A percentile compares a stretch with the other conserved stretches of the same genome.
phyloP scores from a whole-genome alignment of 192 early-diverging fungal species.

The Podila clonocystis region DNA sequence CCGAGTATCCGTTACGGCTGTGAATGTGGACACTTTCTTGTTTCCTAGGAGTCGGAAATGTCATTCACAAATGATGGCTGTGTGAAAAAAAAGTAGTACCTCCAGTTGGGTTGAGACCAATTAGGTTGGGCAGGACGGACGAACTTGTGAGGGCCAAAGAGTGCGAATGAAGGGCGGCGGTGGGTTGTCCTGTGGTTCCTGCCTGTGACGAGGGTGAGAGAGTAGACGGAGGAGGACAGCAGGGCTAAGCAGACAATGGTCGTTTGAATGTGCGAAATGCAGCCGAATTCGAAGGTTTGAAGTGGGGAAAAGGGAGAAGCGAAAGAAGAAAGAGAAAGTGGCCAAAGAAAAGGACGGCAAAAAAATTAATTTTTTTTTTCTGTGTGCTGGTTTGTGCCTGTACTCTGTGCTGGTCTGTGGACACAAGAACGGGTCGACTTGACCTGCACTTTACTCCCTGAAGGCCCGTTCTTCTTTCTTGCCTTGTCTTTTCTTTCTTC shows the following conservation, averaged over 20 bases:
- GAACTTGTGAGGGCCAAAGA: background rate
- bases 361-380: background rate
- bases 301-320: background rate
- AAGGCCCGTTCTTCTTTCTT: background rate
- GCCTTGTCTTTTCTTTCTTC: background rate
- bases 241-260: too few relatives aligned
- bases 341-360: conserved; percentile 8
- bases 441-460: background rate
- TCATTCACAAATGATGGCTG: too few relatives aligned
- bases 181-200: too few relatives aligned
- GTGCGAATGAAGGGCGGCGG: background rate
- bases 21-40: too few relatives aligned
- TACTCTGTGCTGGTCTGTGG: too few relatives aligned
- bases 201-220: background rate
- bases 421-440: too few relatives aligned
- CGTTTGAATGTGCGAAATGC: background rate
- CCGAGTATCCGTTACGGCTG: too few relatives aligned
- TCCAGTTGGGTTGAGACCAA: background rate
- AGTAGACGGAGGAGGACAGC: background rate
- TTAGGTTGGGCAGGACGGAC: background rate
- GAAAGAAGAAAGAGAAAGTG: conserved; percentile 6
- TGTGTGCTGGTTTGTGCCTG: too few relatives aligned
- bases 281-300: background rate
- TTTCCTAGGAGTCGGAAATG: too few relatives aligned
- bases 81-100: background rate